Evolutionary conservation across 2,329 filamentous ascomycete species (phyloP).

Genomic region (Emergomyces pasteurianus): DNA sequence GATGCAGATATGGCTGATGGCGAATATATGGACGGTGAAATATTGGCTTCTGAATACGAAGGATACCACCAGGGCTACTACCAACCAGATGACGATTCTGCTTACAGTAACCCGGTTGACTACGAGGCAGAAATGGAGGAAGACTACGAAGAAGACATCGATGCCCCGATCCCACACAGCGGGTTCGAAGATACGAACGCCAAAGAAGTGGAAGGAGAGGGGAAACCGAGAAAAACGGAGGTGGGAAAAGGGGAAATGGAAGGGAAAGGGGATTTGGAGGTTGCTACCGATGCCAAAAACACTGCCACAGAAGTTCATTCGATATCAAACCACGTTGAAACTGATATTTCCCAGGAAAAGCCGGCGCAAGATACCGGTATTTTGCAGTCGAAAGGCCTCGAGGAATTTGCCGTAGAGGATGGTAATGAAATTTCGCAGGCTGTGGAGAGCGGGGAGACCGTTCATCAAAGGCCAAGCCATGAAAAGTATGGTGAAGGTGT

Average conservation of each 20-base stretch:
- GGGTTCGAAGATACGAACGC: slow-evolving; percentile 3
- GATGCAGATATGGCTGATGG: slow-evolving; percentile 40
- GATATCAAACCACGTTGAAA: slow-evolving; percentile 3
- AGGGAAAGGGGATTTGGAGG: background rate
- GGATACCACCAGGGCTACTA: slow-evolving; percentile 21
- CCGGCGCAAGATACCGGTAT: background rate
- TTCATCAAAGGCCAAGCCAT: background rate
- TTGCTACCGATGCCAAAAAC: background rate
- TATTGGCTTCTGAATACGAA: slow-evolving; percentile 14
- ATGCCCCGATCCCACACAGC: slow-evolving; percentile 16
- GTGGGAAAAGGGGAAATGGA: background rate
- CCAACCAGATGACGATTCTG: slow-evolving; percentile 14
- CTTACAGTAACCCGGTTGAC: background rate
- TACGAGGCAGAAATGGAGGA: slow-evolving; percentile 33
- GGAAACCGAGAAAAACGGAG: background rate
- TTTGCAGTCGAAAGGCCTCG: background rate
- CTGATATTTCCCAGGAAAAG: background rate
- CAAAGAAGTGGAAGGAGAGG: background rate
- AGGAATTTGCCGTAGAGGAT: background rate
- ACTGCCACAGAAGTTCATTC: slow-evolving; percentile 7
- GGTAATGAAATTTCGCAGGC: background rate
- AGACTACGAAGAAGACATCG: slow-evolving; percentile 25
- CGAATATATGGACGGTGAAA: slow-evolving; percentile 16
- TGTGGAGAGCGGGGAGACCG: background rate
- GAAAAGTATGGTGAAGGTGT: background rate